A percentile compares a stretch with the other conserved stretches of the same genome.
phyloP scores from a whole-genome alignment of 2,329 filamentous ascomycete species.

The Penicillium palitans region DNA sequence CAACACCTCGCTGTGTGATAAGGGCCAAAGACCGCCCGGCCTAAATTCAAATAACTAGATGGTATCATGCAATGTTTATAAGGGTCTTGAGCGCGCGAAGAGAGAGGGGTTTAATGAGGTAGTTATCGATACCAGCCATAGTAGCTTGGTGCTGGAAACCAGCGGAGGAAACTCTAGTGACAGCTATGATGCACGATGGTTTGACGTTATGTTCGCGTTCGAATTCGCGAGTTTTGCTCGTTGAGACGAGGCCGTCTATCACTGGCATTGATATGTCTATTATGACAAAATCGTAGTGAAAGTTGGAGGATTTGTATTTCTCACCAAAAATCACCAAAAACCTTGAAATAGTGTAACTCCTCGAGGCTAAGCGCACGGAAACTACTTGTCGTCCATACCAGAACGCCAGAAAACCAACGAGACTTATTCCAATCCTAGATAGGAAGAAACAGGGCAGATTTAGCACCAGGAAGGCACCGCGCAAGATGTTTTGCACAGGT shows the following conservation, averaged over 20 bases:
- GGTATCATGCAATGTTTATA: slow-evolving; percentile 20
- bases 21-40: neutral
- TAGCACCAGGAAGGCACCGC: slow-evolving; percentile 22
- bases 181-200: slow-evolving; percentile 32
- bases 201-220: slow-evolving; percentile 29
- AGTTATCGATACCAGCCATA: slow-evolving; percentile 34
- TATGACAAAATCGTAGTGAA: slow-evolving; percentile 37
- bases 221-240: slow-evolving; percentile 42
- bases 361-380: slow-evolving; percentile 18
- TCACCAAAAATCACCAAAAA: slow-evolving; percentile 38
- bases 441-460: slow-evolving; percentile 30
- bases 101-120: slow-evolving; percentile 37
- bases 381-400: slow-evolving; percentile 28
- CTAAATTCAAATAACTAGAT: neutral
- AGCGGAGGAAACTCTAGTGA: slow-evolving; percentile 36
- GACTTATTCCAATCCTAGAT: slow-evolving; percentile 36
- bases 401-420: slow-evolving; percentile 30
- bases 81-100: slow-evolving; percentile 32
- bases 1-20: neutral
- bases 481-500: slow-evolving; percentile 11
- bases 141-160: slow-evolving; percentile 34
- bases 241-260: slow-evolving; percentile 47
- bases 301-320: slow-evolving; percentile 32
- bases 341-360: slow-evolving; percentile 35
- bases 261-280: slow-evolving; percentile 49